Conservation (phyloP, 1,284 basidiomycete species). For the Phylloboletellus chloephorus region DNA sequence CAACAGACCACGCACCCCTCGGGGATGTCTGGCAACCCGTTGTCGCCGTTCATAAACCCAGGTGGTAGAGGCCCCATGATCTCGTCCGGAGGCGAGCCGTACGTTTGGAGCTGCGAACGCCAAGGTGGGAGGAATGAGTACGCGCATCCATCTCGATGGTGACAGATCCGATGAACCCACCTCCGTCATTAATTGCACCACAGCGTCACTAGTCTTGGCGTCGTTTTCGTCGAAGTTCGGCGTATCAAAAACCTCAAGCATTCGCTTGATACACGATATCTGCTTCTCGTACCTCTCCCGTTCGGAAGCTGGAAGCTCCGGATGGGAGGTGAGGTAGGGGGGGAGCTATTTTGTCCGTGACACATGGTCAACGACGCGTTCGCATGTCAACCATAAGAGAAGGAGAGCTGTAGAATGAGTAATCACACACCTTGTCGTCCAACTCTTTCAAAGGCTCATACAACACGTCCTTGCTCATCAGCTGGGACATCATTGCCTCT, state of each 20-base stretch:
- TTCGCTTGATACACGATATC: slow-evolving; percentile 54
- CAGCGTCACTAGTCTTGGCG: slow-evolving; percentile 52
- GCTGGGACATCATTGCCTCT: slow-evolving; percentile 78
- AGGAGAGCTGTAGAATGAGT: not conserved
- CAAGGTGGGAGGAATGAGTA: slow-evolving; percentile 1
- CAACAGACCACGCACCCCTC: slow-evolving; percentile 45
- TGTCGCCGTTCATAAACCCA: slow-evolving; percentile 56
- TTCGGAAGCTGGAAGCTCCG: too few relatives aligned
- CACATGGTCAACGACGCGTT: too few relatives aligned
- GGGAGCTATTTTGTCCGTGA: slow-evolving; percentile 61
- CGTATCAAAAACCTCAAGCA: too few relatives aligned
- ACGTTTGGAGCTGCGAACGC: slow-evolving; percentile 67
- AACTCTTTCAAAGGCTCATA: slow-evolving; percentile 93
- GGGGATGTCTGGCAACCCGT: slow-evolving; percentile 52
- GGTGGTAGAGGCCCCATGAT: slow-evolving; percentile 90
- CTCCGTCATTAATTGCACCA: slow-evolving; percentile 75
- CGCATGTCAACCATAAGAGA: slow-evolving; percentile 2
- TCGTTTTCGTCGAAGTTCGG: slow-evolving; percentile 76
- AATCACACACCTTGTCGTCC: slow-evolving; percentile 60
- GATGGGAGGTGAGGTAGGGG: slow-evolving; percentile 58
- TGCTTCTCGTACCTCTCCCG: too few relatives aligned
- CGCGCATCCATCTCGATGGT: too few relatives aligned
- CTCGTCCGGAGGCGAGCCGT: slow-evolving; percentile 84
- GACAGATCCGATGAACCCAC: too few relatives aligned
- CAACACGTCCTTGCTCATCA: slow-evolving; percentile 94